Evolutionary conservation across 2,329 filamentous ascomycete species (phyloP), one percentile per base, ranked within the genome.

Genomic region (Fusarium sambucinum): DNA sequence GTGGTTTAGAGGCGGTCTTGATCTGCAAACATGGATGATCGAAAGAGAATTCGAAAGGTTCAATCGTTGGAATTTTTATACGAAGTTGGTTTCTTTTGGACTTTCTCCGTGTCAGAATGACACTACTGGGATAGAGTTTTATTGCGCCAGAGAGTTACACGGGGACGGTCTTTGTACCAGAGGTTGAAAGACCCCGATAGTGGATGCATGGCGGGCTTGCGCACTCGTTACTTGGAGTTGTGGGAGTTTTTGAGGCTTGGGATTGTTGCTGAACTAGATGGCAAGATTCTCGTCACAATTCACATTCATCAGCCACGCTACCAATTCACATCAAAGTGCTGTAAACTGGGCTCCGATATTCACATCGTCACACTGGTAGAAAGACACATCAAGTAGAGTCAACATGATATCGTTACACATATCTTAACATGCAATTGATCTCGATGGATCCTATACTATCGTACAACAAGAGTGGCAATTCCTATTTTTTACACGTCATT

Each of bases 391-490:
- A 30, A 42, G n/a, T 53, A 54, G 38, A 56, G 61, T 41, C 38
- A 45, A 41, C 63, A 62, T 65, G 35, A 57, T 70, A 73, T 73
- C 63, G 70, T 74, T 74, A 74, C 63, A 71, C 50, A 63, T 65
- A 64, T 71, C 66, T 60, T 63, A 41, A 55, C 72, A 64, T 70
- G 61, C 62, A 52, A 65, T 59, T 63, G 69, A 66, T 60, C 64
- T 63, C 64, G 35, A 44, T 59, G 48, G 61, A 66, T 71, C 71
- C 66, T 63, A 67, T 69, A 62, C 68, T 74, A 74, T 74, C 55
- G 56, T 74, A 74, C 71, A 73, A 68, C 66, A 74, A 74, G 73
- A 74, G 73, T 58, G 73, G 73, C 68, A 74, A 68, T 74, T 72
- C 61, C 61, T 65, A 63, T 66, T 71, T 55, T 65, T 64, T 64